Evolutionary conservation across 169 alveolate genomes (phyloP), one percentile per base, ranked within the genome.

Genomic region (Plasmodium ovale): DNA sequence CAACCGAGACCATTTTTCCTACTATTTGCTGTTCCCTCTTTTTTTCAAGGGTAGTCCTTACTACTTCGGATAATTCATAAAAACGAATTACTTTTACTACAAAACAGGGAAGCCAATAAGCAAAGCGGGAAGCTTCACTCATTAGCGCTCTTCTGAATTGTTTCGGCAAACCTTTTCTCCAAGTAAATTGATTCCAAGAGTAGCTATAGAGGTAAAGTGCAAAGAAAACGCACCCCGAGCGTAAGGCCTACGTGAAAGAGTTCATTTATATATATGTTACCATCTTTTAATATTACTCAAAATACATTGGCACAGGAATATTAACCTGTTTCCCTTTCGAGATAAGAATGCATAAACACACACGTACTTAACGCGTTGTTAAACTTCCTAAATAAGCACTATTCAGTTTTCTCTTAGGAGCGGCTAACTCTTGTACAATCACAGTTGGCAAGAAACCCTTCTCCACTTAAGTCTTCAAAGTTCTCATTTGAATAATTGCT

Each of bases 381-480:
- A n/a, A 44, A 6, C 0, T 37, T 23, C 54, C 79, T 21, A 23
- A 53, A 25, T 70, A 64, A 27, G 23, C 39, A 91, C 96, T 88
- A 72, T 92, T 94, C 88, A 87, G 97, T 96, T 92, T 87, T 94
- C 94, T 87, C 96, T 95, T 95, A 95, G 97, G 98, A 94, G 92
- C 97, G 98, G 94, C 97, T 94, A 94, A 94, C 97, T 96, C 96
- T 92, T 94, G 97, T 92, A 94, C 98, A 95, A 94, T 64, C 94
- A 95, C 96, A 93, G 97, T 95, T 94, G 95, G 77, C 97, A 89
- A 93, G 97, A 96, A 94, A 95, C 94, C 98, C 98, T 96, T 96
- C 97, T 95, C 98, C 97, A 95, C 97, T 94, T 95, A 97, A 95
- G 97, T 92, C 98, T 95, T 95, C 98, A 95, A 95, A 93, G 97